These are phyloP conservation scores for Stagonosporopsis tanaceti DNA, from an alignment of 2,329 filamentous ascomycete genomes.

Conservation along the genomic window DNA sequence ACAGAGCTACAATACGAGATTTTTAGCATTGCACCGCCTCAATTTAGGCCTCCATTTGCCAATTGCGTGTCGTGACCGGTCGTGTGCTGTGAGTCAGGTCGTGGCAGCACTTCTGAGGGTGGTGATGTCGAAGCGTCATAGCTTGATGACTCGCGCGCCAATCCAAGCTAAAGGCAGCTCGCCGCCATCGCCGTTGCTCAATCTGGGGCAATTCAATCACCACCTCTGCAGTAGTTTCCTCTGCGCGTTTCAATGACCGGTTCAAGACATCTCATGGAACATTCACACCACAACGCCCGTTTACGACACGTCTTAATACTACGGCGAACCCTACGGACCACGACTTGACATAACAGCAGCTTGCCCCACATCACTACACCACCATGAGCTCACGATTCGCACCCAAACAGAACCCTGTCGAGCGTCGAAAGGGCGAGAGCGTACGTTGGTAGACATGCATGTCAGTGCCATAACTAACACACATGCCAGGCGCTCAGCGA, in stretches of 20 bases:
- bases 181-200: slow-evolving; percentile 12
- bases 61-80: not conserved
- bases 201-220: slow-evolving; percentile 18
- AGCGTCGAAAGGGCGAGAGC: slow-evolving; percentile 86
- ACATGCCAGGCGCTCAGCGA: slow-evolving; percentile 78
- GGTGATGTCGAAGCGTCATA: slow-evolving; percentile 21
- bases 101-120: not conserved
- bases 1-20: slow-evolving; percentile 7
- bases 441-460: slow-evolving; percentile 57
- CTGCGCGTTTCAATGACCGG: slow-evolving; percentile 41
- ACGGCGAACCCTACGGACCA: slow-evolving; percentile 32
- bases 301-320: slow-evolving; percentile 35
- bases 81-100: slow-evolving; percentile 12
- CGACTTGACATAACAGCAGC: slow-evolving; percentile 28
- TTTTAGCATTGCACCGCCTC: not conserved
- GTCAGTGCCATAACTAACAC: not conserved
- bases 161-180: slow-evolving; percentile 17
- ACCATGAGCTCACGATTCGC: slow-evolving; percentile 49
- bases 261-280: slow-evolving; percentile 45
- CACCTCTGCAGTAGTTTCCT: slow-evolving; percentile 19
- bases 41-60: slow-evolving; percentile 1
- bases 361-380: slow-evolving; percentile 20
- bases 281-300: slow-evolving; percentile 28
- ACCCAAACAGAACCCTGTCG: slow-evolving; percentile 72
- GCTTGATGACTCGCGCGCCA: slow-evolving; percentile 19